phyloP scores from a whole-genome alignment of 768 basidiomycete genomes.

The Hydnum rufescens region DNA sequence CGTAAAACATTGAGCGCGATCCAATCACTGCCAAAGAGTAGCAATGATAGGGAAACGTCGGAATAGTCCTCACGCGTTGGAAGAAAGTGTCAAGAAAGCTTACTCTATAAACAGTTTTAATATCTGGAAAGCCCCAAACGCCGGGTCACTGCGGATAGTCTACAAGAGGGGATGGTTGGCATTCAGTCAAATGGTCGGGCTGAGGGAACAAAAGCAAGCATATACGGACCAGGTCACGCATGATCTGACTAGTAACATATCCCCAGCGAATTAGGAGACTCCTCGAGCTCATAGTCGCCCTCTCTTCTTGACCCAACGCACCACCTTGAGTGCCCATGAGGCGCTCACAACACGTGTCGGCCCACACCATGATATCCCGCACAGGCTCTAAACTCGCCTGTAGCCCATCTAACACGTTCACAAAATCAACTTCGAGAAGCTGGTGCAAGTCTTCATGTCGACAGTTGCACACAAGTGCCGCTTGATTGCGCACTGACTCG shows the following conservation, averaged over 20 bases:
- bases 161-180: conserved; percentile 14
- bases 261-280: conserved; percentile 82
- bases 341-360: conserved; percentile 73
- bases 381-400: conserved; percentile 61
- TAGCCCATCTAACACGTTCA: conserved; percentile 50
- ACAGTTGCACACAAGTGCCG: conserved; percentile 84
- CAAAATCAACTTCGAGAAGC: conserved; percentile 69
- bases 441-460: conserved; percentile 78
- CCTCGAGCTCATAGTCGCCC: conserved; percentile 65
- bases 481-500: conserved; percentile 79
- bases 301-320: conserved; percentile 43
- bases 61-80: neutral
- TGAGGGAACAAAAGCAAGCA: neutral
- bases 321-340: conserved; percentile 47
- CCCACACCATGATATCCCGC: conserved; percentile 76
- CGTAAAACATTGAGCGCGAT: conserved; percentile 77
- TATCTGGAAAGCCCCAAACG: conserved; percentile 85
- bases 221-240: conserved; percentile 62
- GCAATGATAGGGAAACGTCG: neutral
- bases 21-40: conserved; percentile 59
- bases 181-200: neutral
- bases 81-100: conserved; percentile 17
- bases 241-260: conserved; percentile 82
- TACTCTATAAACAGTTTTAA: conserved; percentile 80
- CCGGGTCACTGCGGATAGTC: conserved; percentile 84